Evolutionary conservation across 257 asterid genomes (phyloP).

Genomic region (Euphrasia confusa): DNA sequence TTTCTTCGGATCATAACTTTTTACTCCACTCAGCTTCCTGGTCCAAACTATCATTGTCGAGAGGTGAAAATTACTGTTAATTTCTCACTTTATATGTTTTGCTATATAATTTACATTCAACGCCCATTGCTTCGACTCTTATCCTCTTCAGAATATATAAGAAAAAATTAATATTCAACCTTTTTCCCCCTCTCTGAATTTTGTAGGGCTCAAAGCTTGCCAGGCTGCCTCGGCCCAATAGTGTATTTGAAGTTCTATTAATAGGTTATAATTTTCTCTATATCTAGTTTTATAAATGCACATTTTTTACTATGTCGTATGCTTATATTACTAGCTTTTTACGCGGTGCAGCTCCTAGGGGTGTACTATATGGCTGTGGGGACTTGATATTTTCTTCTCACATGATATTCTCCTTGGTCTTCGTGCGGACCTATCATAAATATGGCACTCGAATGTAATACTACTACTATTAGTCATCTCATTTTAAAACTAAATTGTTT

Average conservation of each 20-base stretch:
- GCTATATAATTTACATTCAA: not conserved
- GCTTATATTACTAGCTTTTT: constrained; percentile 21
- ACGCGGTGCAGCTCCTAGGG: constrained; percentile 65
- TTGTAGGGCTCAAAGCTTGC: constrained; percentile 97
- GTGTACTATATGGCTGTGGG: constrained; percentile 95
- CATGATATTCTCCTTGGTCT: constrained; percentile 94
- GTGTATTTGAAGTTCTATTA: constrained; percentile 56
- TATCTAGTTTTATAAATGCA: not conserved
- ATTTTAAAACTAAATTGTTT: too few relatives aligned
- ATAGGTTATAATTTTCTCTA: constrained; percentile 40
- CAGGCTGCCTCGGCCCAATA: constrained; percentile 80
- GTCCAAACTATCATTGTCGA: constrained; percentile 97
- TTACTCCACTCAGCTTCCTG: constrained; percentile 93
- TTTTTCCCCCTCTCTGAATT: constrained; percentile 6
- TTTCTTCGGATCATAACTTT: constrained; percentile 79
- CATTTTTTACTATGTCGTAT: not conserved
- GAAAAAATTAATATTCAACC: too few relatives aligned
- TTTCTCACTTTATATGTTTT: not conserved
- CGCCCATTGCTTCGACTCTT: constrained; percentile 1
- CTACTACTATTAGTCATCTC: too few relatives aligned
- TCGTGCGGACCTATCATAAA: constrained; percentile 76
- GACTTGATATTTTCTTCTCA: constrained; percentile 99
- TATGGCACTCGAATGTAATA: constrained; percentile 69
- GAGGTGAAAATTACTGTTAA: constrained; percentile 47
- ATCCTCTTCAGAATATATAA: constrained; percentile 3